A percentile compares a stretch with the other conserved stretches of the same genome.
Evolutionary conservation across 164 flowering plant genomes (phyloP).

Genomic region (Nymphaea colorata): DNA sequence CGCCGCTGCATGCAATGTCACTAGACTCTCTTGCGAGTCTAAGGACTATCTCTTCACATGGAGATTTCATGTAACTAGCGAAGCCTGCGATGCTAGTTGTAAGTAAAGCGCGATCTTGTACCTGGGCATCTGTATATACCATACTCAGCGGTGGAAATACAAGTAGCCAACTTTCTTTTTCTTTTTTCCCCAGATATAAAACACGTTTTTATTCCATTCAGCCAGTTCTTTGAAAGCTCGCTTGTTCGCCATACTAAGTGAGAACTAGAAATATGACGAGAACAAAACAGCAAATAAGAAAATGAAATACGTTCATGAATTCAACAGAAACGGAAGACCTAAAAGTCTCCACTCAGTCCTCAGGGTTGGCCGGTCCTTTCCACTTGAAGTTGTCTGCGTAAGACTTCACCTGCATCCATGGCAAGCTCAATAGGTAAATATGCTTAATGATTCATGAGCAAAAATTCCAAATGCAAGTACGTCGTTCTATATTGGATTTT

Average conservation of each 20-base stretch:
- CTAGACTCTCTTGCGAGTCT: conserved; percentile 39
- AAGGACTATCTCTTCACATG: conserved; percentile 68
- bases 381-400: conserved; percentile 33
- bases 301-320: background rate
- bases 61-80: conserved; percentile 51
- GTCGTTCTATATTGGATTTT: no score
- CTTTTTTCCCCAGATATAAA: no score
- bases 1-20: conserved; percentile 49
- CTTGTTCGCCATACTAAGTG: background rate
- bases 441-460: no score
- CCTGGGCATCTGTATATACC: background rate
- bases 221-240: background rate
- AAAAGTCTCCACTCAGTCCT: conserved; percentile 2
- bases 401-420: conserved; percentile 14
- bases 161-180: no score
- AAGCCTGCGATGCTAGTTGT: background rate
- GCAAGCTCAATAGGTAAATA: no score
- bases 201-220: background rate
- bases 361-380: conserved; percentile 22
- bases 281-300: background rate
- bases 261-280: background rate
- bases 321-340: background rate
- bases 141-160: background rate
- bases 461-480: no score
- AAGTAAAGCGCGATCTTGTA: background rate